Conservation (phyloP, 2,329 filamentous ascomycete genomes). For the Botrytis hyacinthi region DNA sequence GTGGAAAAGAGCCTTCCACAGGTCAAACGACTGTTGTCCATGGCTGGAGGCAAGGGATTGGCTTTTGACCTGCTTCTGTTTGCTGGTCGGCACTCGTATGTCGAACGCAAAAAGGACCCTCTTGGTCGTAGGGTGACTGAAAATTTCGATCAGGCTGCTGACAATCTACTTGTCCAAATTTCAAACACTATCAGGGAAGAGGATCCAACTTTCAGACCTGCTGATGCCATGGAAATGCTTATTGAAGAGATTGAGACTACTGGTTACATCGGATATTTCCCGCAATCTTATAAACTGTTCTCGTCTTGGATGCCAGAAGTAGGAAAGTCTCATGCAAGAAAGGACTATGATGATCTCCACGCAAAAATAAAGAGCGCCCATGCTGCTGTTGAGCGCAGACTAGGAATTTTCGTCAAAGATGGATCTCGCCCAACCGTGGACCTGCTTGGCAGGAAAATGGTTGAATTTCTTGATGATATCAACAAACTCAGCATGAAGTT, state of each 20-base stretch:
- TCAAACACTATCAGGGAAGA: background rate
- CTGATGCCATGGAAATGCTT: conserved; percentile 8
- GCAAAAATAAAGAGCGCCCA: background rate
- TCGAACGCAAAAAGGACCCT: no score
- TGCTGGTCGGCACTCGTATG: background rate
- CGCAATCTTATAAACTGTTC: conserved; percentile 1
- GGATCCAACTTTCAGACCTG: background rate
- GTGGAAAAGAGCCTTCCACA: background rate
- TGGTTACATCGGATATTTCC: background rate
- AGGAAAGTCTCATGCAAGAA: background rate
- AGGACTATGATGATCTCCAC: background rate
- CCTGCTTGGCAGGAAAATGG: background rate
- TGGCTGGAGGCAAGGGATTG: background rate
- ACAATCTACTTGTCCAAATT: background rate
- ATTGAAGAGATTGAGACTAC: background rate
- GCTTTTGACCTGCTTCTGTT: conserved; percentile 4
- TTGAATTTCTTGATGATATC: background rate
- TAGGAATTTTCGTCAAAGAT: background rate
- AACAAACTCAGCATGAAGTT: background rate
- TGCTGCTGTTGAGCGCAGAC: background rate
- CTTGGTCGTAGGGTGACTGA: background rate
- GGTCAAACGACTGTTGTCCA: background rate
- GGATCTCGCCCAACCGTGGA: background rate
- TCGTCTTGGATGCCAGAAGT: conserved; percentile 11
- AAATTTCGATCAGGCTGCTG: background rate